These are phyloP conservation scores for Lentinula lateritia DNA, from an alignment of 768 basidiomycete genomes.

Conservation along the genomic window DNA sequence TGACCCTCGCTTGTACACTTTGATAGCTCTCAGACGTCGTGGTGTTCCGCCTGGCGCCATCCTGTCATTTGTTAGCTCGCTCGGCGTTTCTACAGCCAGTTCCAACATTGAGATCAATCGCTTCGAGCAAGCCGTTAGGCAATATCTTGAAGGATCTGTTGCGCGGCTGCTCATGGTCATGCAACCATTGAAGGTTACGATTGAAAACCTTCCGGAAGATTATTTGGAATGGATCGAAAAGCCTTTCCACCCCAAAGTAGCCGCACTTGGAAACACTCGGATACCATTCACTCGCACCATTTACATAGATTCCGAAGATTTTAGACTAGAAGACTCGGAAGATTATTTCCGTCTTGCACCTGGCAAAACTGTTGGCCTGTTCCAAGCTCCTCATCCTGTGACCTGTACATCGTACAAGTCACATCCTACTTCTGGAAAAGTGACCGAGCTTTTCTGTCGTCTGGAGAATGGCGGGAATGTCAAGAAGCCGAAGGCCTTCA, in stretches of 20 bases:
- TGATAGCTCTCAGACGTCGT: conserved; percentile 90
- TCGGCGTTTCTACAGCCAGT: conserved; percentile 87
- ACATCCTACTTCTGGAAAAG: conserved; percentile 64
- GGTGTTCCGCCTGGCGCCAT: conserved; percentile 98
- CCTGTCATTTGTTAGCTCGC: conserved; percentile 82
- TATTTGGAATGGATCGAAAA: conserved; percentile 82
- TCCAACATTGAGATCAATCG: conserved; percentile 83
- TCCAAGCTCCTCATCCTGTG: conserved; percentile 88
- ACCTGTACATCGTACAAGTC: conserved; percentile 88
- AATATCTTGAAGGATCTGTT: conserved; percentile 83
- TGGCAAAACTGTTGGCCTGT: conserved; percentile 94
- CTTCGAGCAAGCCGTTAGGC: conserved; percentile 86
- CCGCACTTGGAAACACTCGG: conserved; percentile 74
- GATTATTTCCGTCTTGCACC: conserved; percentile 98
- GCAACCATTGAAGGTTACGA: conserved; percentile 82
- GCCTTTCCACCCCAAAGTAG: conserved; percentile 89
- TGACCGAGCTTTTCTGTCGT: conserved; percentile 73
- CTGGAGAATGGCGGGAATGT: conserved; percentile 63
- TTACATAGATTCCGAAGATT: conserved; percentile 92
- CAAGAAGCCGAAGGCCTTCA: conserved; percentile 88
- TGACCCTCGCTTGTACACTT: conserved; percentile 94
- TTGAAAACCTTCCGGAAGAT: conserved; percentile 88
- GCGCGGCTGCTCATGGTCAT: conserved; percentile 91
- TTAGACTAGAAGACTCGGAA: conserved; percentile 83
- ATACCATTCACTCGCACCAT: conserved; percentile 85